phyloP scores from a whole-genome alignment of 768 basidiomycete species.

The Amanita pallidorosea region DNA sequence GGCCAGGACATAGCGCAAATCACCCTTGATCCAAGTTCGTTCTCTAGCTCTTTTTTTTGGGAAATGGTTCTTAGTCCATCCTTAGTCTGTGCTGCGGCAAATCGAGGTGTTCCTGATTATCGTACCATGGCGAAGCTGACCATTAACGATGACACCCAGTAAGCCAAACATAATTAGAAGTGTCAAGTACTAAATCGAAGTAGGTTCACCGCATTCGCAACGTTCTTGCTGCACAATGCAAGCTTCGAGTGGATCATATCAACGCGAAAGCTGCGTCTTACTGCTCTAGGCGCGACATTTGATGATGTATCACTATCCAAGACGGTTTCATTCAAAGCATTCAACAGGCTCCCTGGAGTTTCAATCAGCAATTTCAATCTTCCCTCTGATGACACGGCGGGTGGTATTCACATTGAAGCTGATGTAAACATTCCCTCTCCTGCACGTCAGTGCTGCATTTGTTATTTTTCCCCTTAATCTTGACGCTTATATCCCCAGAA shows the following conservation, averaged over 20 bases:
- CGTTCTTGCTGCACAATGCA: slow-evolving; percentile 50
- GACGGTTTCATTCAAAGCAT: slow-evolving; percentile 53
- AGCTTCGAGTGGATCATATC: slow-evolving; percentile 65
- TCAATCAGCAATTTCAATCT: slow-evolving; percentile 63
- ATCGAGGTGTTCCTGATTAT: slow-evolving; percentile 57
- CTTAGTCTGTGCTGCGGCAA: slow-evolving; percentile 57
- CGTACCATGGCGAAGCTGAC: slow-evolving; percentile 36
- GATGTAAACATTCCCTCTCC: slow-evolving; percentile 56
- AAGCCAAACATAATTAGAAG: slow-evolving; percentile 13
- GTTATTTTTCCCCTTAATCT: not conserved
- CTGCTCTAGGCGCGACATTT: slow-evolving; percentile 60
- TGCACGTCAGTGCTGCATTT: slow-evolving; percentile 37
- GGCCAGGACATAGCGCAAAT: slow-evolving; percentile 55
- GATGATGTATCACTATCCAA: slow-evolving; percentile 54
- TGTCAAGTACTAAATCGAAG: not conserved
- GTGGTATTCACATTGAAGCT: slow-evolving; percentile 62
- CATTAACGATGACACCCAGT: slow-evolving; percentile 44
- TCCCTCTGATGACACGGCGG: slow-evolving; percentile 55
- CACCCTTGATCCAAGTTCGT: slow-evolving; percentile 44
- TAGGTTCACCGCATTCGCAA: slow-evolving; percentile 59
- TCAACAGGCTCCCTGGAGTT: slow-evolving; percentile 60
- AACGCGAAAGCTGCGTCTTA: slow-evolving; percentile 49
- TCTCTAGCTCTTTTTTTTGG: not conserved
- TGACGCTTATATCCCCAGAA: slow-evolving; percentile 27
- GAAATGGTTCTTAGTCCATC: not conserved